Conservation (phyloP, 2,329 filamentous ascomycete species). For the Bisporella sp. region DNA sequence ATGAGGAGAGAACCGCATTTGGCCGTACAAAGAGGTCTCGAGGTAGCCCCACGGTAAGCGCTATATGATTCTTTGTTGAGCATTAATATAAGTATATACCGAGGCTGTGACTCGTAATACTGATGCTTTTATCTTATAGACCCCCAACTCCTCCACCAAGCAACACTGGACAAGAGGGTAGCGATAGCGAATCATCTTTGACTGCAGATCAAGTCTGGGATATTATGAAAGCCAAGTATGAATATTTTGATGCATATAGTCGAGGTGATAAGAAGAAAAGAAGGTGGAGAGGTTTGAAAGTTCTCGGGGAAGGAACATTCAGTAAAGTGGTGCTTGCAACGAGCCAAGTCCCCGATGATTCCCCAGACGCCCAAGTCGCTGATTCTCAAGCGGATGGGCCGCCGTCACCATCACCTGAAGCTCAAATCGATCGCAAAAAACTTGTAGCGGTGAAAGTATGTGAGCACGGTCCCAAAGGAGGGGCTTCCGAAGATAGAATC, state of each 20-base stretch:
- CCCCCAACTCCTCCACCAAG: constrained; percentile 79
- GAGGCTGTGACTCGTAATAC: background rate
- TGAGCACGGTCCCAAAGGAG: constrained; percentile 88
- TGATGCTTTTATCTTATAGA: constrained; percentile 26
- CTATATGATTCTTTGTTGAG: background rate
- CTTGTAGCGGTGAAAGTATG: constrained; percentile 94
- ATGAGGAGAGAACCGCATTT: constrained; percentile 76
- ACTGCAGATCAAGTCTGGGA: constrained; percentile 30
- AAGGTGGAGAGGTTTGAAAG: constrained; percentile 71
- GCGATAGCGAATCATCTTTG: constrained; percentile 40
- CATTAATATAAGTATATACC: background rate
- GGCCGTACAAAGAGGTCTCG: constrained; percentile 69
- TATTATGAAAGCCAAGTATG: constrained; percentile 35
- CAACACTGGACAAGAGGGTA: constrained; percentile 53
- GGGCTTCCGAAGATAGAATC: constrained; percentile 85
- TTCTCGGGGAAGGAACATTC: constrained; percentile 89
- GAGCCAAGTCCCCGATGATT: constrained; percentile 54
- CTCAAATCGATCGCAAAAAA: constrained; percentile 59
- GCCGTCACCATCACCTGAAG: constrained; percentile 24
- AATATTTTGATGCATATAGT: constrained; percentile 65
- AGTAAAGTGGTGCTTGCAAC: constrained; percentile 90
- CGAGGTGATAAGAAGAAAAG: constrained; percentile 63
- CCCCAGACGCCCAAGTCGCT: constrained; percentile 33
- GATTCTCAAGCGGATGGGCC: constrained; percentile 22
- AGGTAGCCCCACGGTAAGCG: constrained; percentile 24